phyloP scores from a whole-genome alignment of 345 rosid genomes.

The Salix purpurea region DNA sequence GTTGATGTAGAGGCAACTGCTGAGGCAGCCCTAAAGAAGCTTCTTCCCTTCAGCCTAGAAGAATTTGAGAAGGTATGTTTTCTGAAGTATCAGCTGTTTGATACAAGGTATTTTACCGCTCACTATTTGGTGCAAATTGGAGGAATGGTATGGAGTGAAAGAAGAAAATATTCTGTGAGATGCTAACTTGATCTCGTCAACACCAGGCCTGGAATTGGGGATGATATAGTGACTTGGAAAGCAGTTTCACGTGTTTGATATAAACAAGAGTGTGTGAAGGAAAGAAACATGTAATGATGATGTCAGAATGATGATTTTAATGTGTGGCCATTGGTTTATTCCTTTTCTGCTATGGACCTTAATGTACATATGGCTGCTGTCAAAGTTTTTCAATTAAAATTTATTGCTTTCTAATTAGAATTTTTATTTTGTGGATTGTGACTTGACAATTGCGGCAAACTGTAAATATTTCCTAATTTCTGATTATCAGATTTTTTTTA shows the following conservation, averaged over 20 bases:
- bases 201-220: background rate
- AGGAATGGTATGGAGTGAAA: background rate
- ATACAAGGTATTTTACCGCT: background rate
- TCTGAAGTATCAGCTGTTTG: background rate
- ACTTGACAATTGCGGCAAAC: background rate
- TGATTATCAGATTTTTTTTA: background rate
- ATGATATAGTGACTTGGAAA: background rate
- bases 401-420: background rate
- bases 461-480: background rate
- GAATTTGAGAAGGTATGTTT: constrained; percentile 69
- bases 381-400: background rate
- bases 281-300: background rate
- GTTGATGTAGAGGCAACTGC: constrained; percentile 60
- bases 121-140: background rate
- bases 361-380: background rate
- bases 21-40: constrained; percentile 77
- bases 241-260: background rate
- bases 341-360: background rate
- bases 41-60: constrained; percentile 62
- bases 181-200: background rate
- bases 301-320: background rate
- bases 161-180: background rate
- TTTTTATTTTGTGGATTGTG: background rate
- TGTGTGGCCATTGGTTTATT: background rate
- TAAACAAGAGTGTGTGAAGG: background rate